phyloP scores from a whole-genome alignment of 371 early-diverging fungal species.

The Syncephalastrum racemosum region DNA sequence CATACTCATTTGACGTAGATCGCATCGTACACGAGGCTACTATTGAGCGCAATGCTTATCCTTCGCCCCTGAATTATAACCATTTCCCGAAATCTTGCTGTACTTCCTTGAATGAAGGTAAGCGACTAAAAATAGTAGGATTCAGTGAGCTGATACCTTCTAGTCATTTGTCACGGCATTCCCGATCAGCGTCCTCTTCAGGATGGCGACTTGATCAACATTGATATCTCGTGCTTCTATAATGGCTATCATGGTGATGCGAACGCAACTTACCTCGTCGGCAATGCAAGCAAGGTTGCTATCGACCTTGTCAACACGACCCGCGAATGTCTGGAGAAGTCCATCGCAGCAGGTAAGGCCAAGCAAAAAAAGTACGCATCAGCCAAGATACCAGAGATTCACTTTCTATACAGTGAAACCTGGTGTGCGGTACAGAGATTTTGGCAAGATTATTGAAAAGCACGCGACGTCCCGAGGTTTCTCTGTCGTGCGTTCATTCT shows the following conservation, averaged over 20 bases:
- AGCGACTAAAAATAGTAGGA: background rate
- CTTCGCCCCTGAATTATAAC: conserved; percentile 94
- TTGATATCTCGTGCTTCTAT: conserved; percentile 86
- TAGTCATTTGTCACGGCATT: conserved; percentile 87
- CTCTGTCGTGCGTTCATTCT: conserved; percentile 92
- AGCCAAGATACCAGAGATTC: background rate
- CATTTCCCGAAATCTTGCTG: conserved; percentile 91
- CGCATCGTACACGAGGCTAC: conserved; percentile 84
- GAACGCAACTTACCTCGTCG: conserved; percentile 88
- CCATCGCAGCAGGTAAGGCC: conserved; percentile 77
- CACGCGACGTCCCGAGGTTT: conserved; percentile 84
- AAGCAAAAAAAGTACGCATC: background rate
- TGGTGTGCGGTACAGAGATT: conserved; percentile 87
- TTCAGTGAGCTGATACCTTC: background rate
- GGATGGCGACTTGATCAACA: conserved; percentile 93
- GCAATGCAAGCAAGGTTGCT: conserved; percentile 81
- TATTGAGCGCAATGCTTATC: conserved; percentile 85
- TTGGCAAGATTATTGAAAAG: conserved; percentile 90
- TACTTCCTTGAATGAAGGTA: conserved; percentile 74
- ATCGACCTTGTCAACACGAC: conserved; percentile 75
- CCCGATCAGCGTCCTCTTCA: conserved; percentile 84
- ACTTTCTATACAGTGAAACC: conserved; percentile 69
- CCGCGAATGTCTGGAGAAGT: conserved; percentile 81
- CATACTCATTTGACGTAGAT: conserved; percentile 42
- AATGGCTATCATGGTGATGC: conserved; percentile 93